Base-by-base conservation (phyloP, 1,284 basidiomycete genomes). In the Lignosus rhinocerotis region DNA sequence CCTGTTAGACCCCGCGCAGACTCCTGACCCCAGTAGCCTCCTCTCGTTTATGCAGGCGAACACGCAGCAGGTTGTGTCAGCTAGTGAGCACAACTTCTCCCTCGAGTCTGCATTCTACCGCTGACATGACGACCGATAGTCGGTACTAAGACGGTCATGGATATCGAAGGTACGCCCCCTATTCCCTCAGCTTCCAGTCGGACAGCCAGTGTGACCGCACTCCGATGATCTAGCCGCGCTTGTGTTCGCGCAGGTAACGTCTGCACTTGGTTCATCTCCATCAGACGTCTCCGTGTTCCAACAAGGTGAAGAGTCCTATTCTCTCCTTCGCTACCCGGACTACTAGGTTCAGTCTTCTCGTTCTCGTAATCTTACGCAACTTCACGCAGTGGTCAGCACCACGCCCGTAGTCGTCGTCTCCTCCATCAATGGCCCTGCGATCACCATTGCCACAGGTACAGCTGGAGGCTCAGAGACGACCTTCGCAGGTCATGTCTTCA, bases 381-480 rank as follows among this genome's bases (percentile, higher is more conserved):
- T n/a, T 17, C 11, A 12, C 25, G 25, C 47, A 70, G 66, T 65
- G 21, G 47, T 62, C 25, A 64, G 53, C 57, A 61, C 62, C n/a
- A 56, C 59, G 4, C 70, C 70, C 12, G 46, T 67, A 19, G 68
- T 70, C 19, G 60, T 67, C 53, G 68, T 71, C 25, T 69, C 69
- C 14, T 67, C 67, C 10, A 36, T 58, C 19, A 56, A 56, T 11
- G 61, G 58, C 2, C 6, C 39, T 8, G 61, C 31, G 30, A 52
- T 62, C 46, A 62, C 61, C 6, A 56, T 70, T 45, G 66, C 64
- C 11, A 68, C 61, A 1, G 63, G 59, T n/a, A 58, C 61, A 6
- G 59, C 43, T 8, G 36, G 34, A 11, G 66, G 60, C 30, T 51
- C 62, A 46, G 62, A 57, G 44, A 71, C 70, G 17, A 57, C 64